A percentile compares a stretch with the other conserved stretches of the same genome.
Evolutionary conservation across 768 basidiomycete genomes (phyloP).

Genomic region (Lanmaoa pseudosensibilis): DNA sequence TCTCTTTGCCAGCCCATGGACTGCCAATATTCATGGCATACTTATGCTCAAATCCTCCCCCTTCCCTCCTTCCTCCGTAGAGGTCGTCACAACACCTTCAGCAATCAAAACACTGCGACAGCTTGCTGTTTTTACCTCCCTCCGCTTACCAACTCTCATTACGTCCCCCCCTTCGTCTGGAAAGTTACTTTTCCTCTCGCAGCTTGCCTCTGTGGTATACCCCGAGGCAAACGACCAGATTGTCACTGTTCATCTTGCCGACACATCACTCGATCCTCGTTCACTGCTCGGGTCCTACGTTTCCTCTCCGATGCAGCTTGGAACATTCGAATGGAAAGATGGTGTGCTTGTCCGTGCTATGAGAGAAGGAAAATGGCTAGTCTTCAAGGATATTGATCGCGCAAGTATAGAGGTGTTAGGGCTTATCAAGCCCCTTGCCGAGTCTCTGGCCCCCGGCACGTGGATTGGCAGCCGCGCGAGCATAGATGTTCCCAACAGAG

Average conservation of each 20-base stretch:
- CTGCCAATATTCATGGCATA: conserved; percentile 65
- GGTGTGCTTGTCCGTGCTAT: conserved; percentile 89
- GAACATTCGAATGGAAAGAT: conserved; percentile 95
- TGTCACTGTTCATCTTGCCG: conserved; percentile 86
- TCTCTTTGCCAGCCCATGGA: conserved; percentile 46
- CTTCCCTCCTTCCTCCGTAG: conserved; percentile 24
- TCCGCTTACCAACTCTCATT: conserved; percentile 75
- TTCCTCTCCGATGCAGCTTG: conserved; percentile 79
- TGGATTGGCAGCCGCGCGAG: conserved; percentile 72
- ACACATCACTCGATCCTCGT: conserved; percentile 93
- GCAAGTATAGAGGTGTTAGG: conserved; percentile 89
- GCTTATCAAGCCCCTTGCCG: conserved; percentile 78
- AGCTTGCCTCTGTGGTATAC: conserved; percentile 69
- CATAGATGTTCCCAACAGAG: conserved; percentile 73
- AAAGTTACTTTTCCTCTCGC: conserved; percentile 75
- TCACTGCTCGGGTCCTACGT: conserved; percentile 91
- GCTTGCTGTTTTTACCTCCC: conserved; percentile 63
- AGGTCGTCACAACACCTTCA: conserved; percentile 65
- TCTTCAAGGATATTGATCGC: conserved; percentile 90
- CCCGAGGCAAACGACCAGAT: conserved; percentile 65
- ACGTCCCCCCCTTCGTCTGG: conserved; percentile 88
- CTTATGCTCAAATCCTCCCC: conserved; percentile 54
- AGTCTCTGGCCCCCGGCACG: conserved; percentile 66
- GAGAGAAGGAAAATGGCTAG: conserved; percentile 87
- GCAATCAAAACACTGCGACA: conserved; percentile 56